These are phyloP conservation scores for Phylloporus sp. DNA, from an alignment of 768 basidiomycete genomes.

Conservation along the genomic window DNA sequence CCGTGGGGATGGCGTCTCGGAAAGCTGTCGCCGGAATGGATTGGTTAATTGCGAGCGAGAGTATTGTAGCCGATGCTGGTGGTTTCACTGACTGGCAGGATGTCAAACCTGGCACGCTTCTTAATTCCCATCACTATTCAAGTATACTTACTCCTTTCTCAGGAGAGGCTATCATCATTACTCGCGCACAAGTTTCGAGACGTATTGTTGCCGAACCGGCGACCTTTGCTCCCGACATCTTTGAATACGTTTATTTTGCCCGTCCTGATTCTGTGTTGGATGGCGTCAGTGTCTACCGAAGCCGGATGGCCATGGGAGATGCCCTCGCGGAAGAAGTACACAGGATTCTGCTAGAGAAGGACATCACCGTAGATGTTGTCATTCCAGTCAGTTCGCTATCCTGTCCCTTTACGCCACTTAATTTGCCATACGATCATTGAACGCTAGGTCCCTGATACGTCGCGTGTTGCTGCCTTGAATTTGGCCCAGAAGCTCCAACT, in stretches of 20 bases:
- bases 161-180: conserved; percentile 97
- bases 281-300: conserved; percentile 94
- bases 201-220: conserved; percentile 67
- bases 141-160: conserved; percentile 2
- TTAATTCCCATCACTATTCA: neutral
- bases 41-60: conserved; percentile 92
- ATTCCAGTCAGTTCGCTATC: conserved; percentile 62
- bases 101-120: conserved; percentile 73
- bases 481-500: conserved; percentile 84
- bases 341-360: conserved; percentile 61
- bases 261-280: conserved; percentile 97
- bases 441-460: conserved; percentile 87
- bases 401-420: neutral
- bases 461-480: conserved; percentile 92
- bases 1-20: conserved; percentile 80
- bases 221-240: conserved; percentile 94
- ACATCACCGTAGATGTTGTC: conserved; percentile 86
- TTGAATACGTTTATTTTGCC: conserved; percentile 98
- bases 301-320: conserved; percentile 99
- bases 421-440: neutral
- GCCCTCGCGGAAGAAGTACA: conserved; percentile 84
- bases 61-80: conserved; percentile 91
- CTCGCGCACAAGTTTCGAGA: conserved; percentile 69
- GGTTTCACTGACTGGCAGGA: conserved; percentile 94
- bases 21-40: conserved; percentile 60